Evolutionary conservation across 1,284 basidiomycete species (phyloP).

Genomic region (Gomphus sp.): DNA sequence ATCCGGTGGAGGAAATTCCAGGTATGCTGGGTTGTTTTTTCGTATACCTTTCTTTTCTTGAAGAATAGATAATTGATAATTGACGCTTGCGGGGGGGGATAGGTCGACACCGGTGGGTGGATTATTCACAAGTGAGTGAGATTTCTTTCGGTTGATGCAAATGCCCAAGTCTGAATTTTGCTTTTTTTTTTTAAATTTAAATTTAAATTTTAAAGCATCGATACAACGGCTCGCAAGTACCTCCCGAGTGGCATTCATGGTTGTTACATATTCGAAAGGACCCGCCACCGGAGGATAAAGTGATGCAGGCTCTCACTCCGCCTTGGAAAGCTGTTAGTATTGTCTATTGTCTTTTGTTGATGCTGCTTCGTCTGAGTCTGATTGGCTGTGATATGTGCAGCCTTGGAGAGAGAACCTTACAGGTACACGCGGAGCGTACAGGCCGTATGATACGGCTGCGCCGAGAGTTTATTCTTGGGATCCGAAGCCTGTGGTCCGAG

Average conservation of each 20-base stretch:
- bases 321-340: constrained; percentile 76
- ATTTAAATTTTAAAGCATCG: constrained; percentile 47
- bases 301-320: constrained; percentile 60
- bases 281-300: constrained; percentile 66
- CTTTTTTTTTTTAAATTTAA: too few relatives aligned
- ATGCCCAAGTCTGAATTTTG: too few relatives aligned
- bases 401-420: constrained; percentile 82
- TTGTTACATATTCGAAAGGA: constrained; percentile 81
- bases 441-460: constrained; percentile 76
- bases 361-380: background rate
- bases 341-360: background rate
- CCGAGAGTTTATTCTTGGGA: constrained; percentile 83
- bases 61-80: background rate
- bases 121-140: constrained; percentile 66
- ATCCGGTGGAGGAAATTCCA: constrained; percentile 77
- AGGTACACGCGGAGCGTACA: constrained; percentile 84
- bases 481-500: constrained; percentile 56
- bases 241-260: constrained; percentile 95
- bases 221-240: constrained; percentile 82
- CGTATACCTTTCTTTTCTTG: background rate
- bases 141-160: too few relatives aligned
- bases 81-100: background rate
- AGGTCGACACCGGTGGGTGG: constrained; percentile 93
- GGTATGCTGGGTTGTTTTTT: constrained; percentile 34
- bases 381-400: constrained; percentile 27